These are phyloP conservation scores for Geotrichum histeridarum DNA, from an alignment of 1,139 yeast genomes.

Conservation along the genomic window DNA sequence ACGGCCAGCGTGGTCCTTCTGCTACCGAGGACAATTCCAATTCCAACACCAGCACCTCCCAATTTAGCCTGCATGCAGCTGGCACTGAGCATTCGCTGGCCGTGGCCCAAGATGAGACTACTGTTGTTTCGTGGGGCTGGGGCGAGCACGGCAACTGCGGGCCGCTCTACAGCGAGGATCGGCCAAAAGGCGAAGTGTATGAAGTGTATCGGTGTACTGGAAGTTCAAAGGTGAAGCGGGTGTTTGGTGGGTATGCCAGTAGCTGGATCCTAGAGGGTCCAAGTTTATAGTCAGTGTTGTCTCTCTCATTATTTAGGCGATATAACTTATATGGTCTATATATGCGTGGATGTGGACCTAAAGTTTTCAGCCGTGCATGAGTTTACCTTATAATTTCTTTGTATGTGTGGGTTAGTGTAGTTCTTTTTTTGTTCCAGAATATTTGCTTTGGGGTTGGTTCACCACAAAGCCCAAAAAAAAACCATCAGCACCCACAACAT, in stretches of 20 bases:
- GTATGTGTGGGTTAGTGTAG: too few species aligned
- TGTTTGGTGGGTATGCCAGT: slow-evolving; percentile 25
- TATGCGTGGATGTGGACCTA: not conserved
- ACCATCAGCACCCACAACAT: too few species aligned
- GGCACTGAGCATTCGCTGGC: slow-evolving; percentile 89
- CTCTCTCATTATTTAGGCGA: too few species aligned
- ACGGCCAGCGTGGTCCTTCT: slow-evolving; percentile 55
- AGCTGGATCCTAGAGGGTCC: slow-evolving; percentile 20
- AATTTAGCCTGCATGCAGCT: slow-evolving; percentile 36
- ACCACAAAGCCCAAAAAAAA: too few species aligned
- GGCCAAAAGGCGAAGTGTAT: slow-evolving; percentile 5
- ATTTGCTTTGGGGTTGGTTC: too few species aligned
- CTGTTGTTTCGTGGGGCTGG: slow-evolving; percentile 88
- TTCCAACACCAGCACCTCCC: slow-evolving; percentile 12
- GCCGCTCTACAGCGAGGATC: slow-evolving; percentile 24
- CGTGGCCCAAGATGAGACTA: slow-evolving; percentile 29
- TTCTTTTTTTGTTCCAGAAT: too few species aligned
- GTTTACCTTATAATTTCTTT: too few species aligned
- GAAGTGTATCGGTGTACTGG: not conserved
- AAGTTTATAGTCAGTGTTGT: not conserved
- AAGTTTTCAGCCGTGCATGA: not conserved
- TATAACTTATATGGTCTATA: too few species aligned
- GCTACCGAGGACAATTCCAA: slow-evolving; percentile 1
- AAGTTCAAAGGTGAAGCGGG: slow-evolving; percentile 6
- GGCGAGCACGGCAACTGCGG: slow-evolving; percentile 99